A percentile compares a stretch with the other conserved stretches of the same genome.
phyloP scores from a whole-genome alignment of 768 basidiomycete genomes.

The Tylopilus subfusipes region DNA sequence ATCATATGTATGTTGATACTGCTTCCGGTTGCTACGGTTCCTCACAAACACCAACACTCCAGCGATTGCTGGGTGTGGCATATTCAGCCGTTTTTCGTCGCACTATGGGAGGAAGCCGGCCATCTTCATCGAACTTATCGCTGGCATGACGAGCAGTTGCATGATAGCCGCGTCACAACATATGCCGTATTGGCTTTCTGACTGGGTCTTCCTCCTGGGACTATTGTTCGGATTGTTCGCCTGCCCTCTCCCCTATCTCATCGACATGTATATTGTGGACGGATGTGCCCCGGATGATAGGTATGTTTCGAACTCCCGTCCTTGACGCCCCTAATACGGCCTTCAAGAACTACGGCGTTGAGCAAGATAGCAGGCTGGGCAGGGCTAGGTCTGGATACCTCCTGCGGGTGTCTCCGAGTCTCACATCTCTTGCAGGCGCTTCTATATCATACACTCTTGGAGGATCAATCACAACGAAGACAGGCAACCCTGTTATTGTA shows the following conservation, averaged over 20 bases:
- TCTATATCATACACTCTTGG: conserved; percentile 28
- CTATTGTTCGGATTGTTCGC: conserved; percentile 17
- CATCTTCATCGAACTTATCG: conserved; percentile 10
- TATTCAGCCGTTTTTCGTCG: conserved; percentile 23
- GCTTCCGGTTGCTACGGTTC: neutral
- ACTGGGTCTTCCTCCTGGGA: conserved; percentile 19
- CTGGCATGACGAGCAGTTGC: conserved; percentile 8
- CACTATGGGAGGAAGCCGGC: conserved; percentile 26
- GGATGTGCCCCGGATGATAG: conserved; percentile 22
- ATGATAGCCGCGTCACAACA: conserved; percentile 18
- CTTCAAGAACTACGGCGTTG: conserved; percentile 23
- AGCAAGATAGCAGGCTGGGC: conserved; percentile 31
- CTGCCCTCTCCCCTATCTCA: conserved; percentile 16
- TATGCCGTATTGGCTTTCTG: conserved; percentile 11
- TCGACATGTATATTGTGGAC: conserved; percentile 31
- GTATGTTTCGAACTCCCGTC: conserved; percentile 3
- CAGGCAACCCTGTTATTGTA: conserved; percentile 22
- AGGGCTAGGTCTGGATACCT: conserved; percentile 20
- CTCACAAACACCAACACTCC: neutral
- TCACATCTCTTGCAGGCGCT: conserved; percentile 16
- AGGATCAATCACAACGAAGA: conserved; percentile 28
- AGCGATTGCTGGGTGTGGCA: conserved; percentile 26
- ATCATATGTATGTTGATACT: conserved; percentile 19
- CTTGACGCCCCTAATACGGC: conserved; percentile 2
- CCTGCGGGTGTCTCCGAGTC: neutral